These are phyloP conservation scores for Apiotrichum porosum DNA, from an alignment of 1,284 basidiomycete genomes.

Conservation along the genomic window DNA sequence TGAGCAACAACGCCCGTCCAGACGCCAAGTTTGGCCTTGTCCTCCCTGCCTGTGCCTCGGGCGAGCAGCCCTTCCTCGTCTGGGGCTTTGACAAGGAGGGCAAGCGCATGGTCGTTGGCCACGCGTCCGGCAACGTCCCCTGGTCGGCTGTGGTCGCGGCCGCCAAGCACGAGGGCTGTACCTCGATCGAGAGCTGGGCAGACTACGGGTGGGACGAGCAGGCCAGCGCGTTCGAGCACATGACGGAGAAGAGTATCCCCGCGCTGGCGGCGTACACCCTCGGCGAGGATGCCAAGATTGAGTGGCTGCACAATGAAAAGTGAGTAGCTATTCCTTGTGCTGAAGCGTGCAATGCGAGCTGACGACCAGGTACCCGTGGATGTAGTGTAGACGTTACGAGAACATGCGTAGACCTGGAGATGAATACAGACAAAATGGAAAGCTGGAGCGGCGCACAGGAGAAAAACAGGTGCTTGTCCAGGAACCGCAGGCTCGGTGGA, in stretches of 20 bases:
- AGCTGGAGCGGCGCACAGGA: too few species aligned
- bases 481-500: too few species aligned
- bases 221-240: background rate
- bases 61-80: conserved; percentile 3
- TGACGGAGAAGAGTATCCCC: conserved; percentile 5
- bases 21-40: conserved; percentile 5
- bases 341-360: background rate
- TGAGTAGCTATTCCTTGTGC: background rate
- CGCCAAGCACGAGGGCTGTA: conserved; percentile 5
- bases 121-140: conserved; percentile 4
- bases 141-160: conserved; percentile 7
- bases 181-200: conserved; percentile 7
- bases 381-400: conserved; percentile 5
- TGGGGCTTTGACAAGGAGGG: background rate
- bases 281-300: conserved; percentile 1
- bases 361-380: conserved; percentile 11
- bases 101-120: background rate
- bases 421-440: background rate
- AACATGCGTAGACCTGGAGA: background rate
- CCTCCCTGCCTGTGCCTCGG: background rate
- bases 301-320: conserved; percentile 14
- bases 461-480: too few species aligned
- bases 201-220: conserved; percentile 6
- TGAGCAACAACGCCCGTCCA: background rate
- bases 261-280: conserved; percentile 10